phyloP scores from a whole-genome alignment of 495 filamentous ascomycete species.

The Xylaria grammica region DNA sequence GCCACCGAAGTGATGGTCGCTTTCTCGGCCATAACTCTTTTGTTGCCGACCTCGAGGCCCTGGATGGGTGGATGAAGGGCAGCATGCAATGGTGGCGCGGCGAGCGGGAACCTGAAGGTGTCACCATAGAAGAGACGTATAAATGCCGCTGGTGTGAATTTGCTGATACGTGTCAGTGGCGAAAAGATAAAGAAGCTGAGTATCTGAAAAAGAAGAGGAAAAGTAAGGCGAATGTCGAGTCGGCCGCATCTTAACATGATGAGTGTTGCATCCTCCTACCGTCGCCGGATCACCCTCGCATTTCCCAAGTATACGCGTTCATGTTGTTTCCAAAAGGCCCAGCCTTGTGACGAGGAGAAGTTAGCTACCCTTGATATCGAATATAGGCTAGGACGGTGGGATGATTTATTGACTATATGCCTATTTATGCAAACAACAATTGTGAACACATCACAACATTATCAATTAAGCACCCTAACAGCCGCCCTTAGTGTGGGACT shows the following conservation, averaged over 20 bases:
- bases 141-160: conserved; percentile 76
- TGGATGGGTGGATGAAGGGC: conserved; percentile 68
- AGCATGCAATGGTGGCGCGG: conserved; percentile 91
- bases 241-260: not conserved
- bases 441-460: too few relatives aligned
- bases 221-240: not conserved
- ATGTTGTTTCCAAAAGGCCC: too few relatives aligned
- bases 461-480: not conserved
- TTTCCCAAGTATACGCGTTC: too few relatives aligned
- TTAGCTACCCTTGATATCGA: not conserved
- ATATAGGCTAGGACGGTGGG: not conserved
- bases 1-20: conserved; percentile 52
- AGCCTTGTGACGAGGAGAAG: not conserved
- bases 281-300: not conserved
- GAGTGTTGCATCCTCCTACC: not conserved
- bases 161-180: conserved; percentile 59
- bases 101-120: conserved; percentile 74
- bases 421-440: not conserved
- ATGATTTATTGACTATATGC: not conserved
- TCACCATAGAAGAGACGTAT: conserved; percentile 85
- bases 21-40: conserved; percentile 73
- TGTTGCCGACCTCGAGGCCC: conserved; percentile 64
- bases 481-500: not conserved
- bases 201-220: conserved; percentile 33
- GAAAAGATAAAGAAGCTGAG: conserved; percentile 42